Conservation (phyloP, 2,329 filamentous ascomycete species). For the Lasiodiplodia theobromae region DNA sequence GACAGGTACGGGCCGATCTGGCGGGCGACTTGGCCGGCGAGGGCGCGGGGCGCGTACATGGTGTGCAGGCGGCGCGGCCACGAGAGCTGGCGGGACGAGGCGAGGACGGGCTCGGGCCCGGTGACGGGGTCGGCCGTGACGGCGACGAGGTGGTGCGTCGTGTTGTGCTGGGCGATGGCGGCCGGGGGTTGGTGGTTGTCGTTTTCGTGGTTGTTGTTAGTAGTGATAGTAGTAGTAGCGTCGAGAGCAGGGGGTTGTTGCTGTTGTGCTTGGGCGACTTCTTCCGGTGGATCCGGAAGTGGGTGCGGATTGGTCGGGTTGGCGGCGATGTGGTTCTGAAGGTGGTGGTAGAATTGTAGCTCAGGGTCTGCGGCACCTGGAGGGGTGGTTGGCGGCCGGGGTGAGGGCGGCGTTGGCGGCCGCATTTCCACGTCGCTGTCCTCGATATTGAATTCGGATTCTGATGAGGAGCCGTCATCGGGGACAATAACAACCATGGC, state of each 20-base stretch:
- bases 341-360: conserved; percentile 14
- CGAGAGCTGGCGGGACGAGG: conserved; percentile 36
- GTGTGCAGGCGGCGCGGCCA: conserved; percentile 53
- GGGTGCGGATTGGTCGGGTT: conserved; percentile 1
- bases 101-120: conserved; percentile 35
- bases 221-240: too few relatives aligned
- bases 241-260: background rate
- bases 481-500: conserved; percentile 43
- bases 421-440: conserved; percentile 32
- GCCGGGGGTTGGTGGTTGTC: conserved; percentile 5
- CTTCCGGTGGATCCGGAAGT: background rate
- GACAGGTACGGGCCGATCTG: conserved; percentile 52
- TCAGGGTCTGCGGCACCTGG: conserved; percentile 8
- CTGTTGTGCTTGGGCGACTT: conserved; percentile 4
- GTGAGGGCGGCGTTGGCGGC: background rate
- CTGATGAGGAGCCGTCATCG: background rate
- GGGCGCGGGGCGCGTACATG: conserved; percentile 48
- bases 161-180: background rate
- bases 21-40: conserved; percentile 50
- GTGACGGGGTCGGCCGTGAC: conserved; percentile 38
- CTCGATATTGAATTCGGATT: conserved; percentile 10
- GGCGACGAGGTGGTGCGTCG: conserved; percentile 9
- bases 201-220: background rate
- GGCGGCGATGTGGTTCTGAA: conserved; percentile 1
- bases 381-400: background rate